phyloP scores from a whole-genome alignment of 2,329 filamentous ascomycete species.

The Dothideomycetes sp. region DNA sequence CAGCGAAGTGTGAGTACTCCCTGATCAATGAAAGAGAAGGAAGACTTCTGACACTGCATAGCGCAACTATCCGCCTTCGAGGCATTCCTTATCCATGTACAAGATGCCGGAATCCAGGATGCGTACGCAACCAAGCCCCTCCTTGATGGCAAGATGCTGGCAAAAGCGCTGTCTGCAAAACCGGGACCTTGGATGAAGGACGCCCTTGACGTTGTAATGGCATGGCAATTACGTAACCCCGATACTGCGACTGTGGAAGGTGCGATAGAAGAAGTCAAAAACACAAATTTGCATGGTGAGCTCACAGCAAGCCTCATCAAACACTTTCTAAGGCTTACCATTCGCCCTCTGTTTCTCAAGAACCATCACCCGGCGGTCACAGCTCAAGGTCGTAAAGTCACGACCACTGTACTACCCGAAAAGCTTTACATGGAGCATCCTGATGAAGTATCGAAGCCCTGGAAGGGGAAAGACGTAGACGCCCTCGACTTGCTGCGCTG shows the following conservation, averaged over 20 bases:
- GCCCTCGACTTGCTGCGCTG: conserved; percentile 50
- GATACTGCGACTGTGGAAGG: conserved; percentile 44
- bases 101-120: conserved; percentile 39
- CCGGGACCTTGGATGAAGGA: conserved; percentile 76
- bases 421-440: conserved; percentile 25
- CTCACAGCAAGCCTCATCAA: conserved; percentile 37
- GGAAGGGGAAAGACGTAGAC: conserved; percentile 44
- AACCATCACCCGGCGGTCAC: conserved; percentile 45
- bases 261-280: conserved; percentile 35
- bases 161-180: conserved; percentile 52
- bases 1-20: conserved; percentile 31
- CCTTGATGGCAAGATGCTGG: conserved; percentile 65
- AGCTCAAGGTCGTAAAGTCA: conserved; percentile 45
- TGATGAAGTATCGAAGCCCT: conserved; percentile 41
- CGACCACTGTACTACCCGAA: conserved; percentile 28
- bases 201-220: conserved; percentile 68
- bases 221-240: conserved; percentile 82
- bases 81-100: conserved; percentile 41
- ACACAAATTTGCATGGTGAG: conserved; percentile 31
- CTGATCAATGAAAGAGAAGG: neutral
- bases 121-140: conserved; percentile 37
- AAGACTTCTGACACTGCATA: conserved; percentile 13
- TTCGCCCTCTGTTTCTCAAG: conserved; percentile 57
- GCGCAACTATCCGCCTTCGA: conserved; percentile 41
- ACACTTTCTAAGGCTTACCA: conserved; percentile 49